Base-by-base conservation (phyloP, 805 yeast genomes). In the Cyberlindnera maclurae region DNA sequence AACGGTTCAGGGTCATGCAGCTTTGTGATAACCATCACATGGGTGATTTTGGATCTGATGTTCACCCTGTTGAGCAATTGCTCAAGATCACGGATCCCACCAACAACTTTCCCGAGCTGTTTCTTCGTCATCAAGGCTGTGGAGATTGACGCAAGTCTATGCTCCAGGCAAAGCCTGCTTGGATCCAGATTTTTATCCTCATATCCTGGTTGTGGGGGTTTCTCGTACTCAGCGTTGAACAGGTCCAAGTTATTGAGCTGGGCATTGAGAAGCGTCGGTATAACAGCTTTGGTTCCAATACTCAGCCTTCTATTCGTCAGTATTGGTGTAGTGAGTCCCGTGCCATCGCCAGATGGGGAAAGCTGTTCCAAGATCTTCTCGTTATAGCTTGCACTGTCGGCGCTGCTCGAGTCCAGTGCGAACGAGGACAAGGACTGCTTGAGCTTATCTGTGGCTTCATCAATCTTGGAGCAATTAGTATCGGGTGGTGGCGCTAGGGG, bases 1-100 rank as follows among this genome's bases (percentile, higher is more conserved):
- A 55, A 52, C 6, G 64, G 63, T 29, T 56, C 60, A 5, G 51
- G 40, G 35, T 59, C 64, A 36, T 51, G 48, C 10, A 59, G 44
- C 38, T 59, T 59, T 12, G 63, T 54, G 5, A 59, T 44, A 17
- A 59, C 51, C 46, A 59, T 44, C 26, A 59, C 51, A 31, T 52
- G 53, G 5, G 42, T 26, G 22, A 54, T 41, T 13, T 46, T 51
- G 3, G 59, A 42, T 18, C 47, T 40, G 27, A 59, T 55, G 32
- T 55, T 59, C 5, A 59, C 50, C 26, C 51, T 52, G 29, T 55
- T 51, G 13, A 59, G 41, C n/a, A 55, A 55, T 13, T 44, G 40
- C 29, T 58, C 63, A 10, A 59, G 51, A 8, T 54, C 51, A 33
- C 63, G 46, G 11, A 59, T 56, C 2, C 60, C 51, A 11, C 53